phyloP scores from a whole-genome alignment of 2,329 filamentous ascomycete species.

The Penicillium capsulatum region DNA sequence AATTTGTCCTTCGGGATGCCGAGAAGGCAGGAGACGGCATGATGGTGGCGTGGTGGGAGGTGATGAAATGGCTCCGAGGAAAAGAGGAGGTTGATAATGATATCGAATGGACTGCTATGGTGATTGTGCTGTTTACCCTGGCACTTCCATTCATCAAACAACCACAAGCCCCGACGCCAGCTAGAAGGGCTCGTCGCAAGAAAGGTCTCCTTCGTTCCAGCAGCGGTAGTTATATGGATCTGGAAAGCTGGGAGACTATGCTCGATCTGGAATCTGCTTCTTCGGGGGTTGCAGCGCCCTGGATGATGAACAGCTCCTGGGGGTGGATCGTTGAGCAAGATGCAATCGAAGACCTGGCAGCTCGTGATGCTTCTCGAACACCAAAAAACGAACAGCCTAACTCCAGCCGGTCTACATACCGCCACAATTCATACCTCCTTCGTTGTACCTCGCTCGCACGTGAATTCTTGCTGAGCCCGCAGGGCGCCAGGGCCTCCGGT shows the following conservation, averaged over 20 bases:
- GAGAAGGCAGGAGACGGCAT: constrained; percentile 57
- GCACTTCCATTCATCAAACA: constrained; percentile 56
- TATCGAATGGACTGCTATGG: constrained; percentile 65
- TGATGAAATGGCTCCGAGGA: constrained; percentile 62
- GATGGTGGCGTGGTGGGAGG: constrained; percentile 68
- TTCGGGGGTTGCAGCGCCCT: constrained; percentile 38
- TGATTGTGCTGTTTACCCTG: constrained; percentile 61
- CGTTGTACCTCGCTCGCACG: constrained; percentile 56
- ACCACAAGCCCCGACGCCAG: constrained; percentile 30
- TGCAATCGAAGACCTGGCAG: constrained; percentile 27
- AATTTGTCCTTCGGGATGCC: constrained; percentile 58
- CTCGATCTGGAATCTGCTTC: constrained; percentile 44
- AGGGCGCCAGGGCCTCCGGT: constrained; percentile 55
- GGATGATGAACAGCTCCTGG: constrained; percentile 62
- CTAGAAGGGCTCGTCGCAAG: constrained; percentile 39
- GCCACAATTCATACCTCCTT: constrained; percentile 42
- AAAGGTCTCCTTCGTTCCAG: constrained; percentile 47
- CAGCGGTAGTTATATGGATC: constrained; percentile 45
- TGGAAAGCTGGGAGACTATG: constrained; percentile 50
- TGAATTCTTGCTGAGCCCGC: constrained; percentile 59
- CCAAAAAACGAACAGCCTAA: constrained; percentile 21
- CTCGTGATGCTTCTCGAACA: constrained; percentile 16
- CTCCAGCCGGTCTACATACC: constrained; percentile 27
- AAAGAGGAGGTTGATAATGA: constrained; percentile 49
- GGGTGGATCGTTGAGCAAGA: constrained; percentile 64